phyloP scores from a whole-genome alignment of 345 rosid species.

The Raphanus sativus region DNA sequence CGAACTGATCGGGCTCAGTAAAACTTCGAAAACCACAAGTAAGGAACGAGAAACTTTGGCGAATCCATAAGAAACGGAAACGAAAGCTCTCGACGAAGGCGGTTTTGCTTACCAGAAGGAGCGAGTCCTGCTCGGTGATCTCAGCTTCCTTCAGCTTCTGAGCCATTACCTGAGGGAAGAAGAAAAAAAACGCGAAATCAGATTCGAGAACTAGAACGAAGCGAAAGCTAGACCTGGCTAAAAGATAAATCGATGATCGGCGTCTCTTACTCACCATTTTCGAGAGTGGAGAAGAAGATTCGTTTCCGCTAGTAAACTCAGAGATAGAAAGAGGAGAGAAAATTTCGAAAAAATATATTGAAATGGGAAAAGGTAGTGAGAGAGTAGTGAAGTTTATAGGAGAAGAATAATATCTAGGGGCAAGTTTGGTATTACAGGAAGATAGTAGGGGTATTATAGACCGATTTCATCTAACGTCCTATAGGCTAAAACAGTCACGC shows the following conservation, averaged over 20 bases:
- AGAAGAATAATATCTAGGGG: not conserved
- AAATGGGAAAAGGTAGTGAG: conserved; percentile 29
- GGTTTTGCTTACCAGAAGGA: conserved; percentile 67
- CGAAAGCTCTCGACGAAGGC: conserved; percentile 4
- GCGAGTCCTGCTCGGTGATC: conserved; percentile 98
- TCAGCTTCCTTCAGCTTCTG: conserved; percentile 90
- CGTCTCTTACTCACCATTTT: conserved; percentile 53
- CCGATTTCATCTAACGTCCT: not conserved
- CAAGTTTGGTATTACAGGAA: not conserved
- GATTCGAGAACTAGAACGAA: conserved; percentile 1
- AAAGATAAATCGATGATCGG: conserved; percentile 13
- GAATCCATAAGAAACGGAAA: not conserved
- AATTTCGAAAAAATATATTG: conserved; percentile 20
- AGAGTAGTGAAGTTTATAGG: conserved; percentile 10
- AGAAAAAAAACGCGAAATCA: not conserved
- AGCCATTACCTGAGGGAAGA: conserved; percentile 57
- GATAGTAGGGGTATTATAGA: conserved; percentile 7
- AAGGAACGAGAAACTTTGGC: conserved; percentile 1
- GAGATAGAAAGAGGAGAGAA: not conserved
- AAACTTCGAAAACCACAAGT: not conserved
- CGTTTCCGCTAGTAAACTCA: not conserved
- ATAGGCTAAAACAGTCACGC: not conserved
- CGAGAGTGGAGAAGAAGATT: conserved; percentile 16
- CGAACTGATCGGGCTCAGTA: not conserved
- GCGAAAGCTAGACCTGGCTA: not conserved